Conservation (phyloP, 208 protist species). For the Leishmania turanica region DNA sequence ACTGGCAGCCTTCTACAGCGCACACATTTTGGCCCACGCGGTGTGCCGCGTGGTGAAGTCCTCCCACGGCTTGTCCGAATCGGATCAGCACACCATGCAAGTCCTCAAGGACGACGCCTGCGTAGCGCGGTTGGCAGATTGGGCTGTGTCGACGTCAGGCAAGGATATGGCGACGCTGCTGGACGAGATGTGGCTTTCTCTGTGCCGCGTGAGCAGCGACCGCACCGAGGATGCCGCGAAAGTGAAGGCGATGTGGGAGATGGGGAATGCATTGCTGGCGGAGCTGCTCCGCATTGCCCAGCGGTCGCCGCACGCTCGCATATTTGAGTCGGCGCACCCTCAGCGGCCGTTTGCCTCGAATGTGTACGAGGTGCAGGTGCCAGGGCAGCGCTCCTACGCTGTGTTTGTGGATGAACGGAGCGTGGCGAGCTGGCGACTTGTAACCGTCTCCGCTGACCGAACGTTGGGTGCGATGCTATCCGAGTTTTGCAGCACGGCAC, state of each 20-base stretch:
- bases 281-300: constrained; percentile 61
- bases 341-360: constrained; percentile 49
- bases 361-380: constrained; percentile 64
- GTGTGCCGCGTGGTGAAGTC: constrained; percentile 20
- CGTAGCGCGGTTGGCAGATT: constrained; percentile 24
- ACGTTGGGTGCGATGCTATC: constrained; percentile 48
- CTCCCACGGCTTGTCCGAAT: background rate
- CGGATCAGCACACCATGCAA: constrained; percentile 17
- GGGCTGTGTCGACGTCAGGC: constrained; percentile 22
- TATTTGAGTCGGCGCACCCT: constrained; percentile 83
- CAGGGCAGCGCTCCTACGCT: constrained; percentile 50
- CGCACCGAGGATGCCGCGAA: constrained; percentile 7
- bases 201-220: background rate
- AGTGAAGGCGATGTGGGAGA: constrained; percentile 18
- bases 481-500: constrained; percentile 54
- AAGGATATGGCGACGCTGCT: constrained; percentile 13
- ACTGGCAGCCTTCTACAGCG: constrained; percentile 23
- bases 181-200: constrained; percentile 22
- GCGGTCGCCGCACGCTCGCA: constrained; percentile 41
- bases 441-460: constrained; percentile 69
- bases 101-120: constrained; percentile 17
- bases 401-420: constrained; percentile 76
- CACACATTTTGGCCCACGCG: constrained; percentile 18
- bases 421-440: constrained; percentile 50
- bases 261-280: constrained; percentile 19